Evolutionary conservation across 2,329 filamentous ascomycete genomes (phyloP).

Genomic region (Thelonectria olida): DNA sequence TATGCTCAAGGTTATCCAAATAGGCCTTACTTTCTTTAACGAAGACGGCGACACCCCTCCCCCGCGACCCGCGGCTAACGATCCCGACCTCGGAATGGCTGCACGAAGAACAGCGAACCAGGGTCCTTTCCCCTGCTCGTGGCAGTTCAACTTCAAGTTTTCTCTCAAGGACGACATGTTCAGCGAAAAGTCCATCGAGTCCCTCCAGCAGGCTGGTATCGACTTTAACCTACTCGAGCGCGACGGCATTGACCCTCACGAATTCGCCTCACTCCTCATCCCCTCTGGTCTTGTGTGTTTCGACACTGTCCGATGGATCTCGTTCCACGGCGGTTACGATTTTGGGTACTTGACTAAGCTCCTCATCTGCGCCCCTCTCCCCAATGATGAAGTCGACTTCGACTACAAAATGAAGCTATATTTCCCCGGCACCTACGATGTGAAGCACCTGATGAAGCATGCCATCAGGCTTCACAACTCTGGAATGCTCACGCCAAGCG

Average conservation of each 20-base stretch:
- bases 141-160: slow-evolving; percentile 99
- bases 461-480: slow-evolving; percentile 76
- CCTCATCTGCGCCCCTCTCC: slow-evolving; percentile 82
- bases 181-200: slow-evolving; percentile 92
- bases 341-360: slow-evolving; percentile 98
- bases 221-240: slow-evolving; percentile 86
- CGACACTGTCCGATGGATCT: slow-evolving; percentile 93
- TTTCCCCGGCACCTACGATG: slow-evolving; percentile 93
- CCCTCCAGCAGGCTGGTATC: slow-evolving; percentile 90
- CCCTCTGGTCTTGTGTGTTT: slow-evolving; percentile 90
- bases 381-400: slow-evolving; percentile 90
- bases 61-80: slow-evolving; percentile 65
- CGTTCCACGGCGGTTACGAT: slow-evolving; percentile 97
- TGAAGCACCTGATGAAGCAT: slow-evolving; percentile 96
- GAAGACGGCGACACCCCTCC: slow-evolving; percentile 88
- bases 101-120: slow-evolving; percentile 52
- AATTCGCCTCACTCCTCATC: slow-evolving; percentile 90
- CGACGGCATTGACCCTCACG: slow-evolving; percentile 88
- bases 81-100: slow-evolving; percentile 49
- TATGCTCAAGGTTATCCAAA: slow-evolving; percentile 95
- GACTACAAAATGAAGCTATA: slow-evolving; percentile 89
- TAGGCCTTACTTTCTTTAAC: slow-evolving; percentile 93
- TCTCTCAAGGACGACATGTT: slow-evolving; percentile 97
- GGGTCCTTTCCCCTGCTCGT: slow-evolving; percentile 81
- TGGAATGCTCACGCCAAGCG: slow-evolving; percentile 69